phyloP scores from a whole-genome alignment of 345 rosid species.

The Dimocarpus longan region DNA sequence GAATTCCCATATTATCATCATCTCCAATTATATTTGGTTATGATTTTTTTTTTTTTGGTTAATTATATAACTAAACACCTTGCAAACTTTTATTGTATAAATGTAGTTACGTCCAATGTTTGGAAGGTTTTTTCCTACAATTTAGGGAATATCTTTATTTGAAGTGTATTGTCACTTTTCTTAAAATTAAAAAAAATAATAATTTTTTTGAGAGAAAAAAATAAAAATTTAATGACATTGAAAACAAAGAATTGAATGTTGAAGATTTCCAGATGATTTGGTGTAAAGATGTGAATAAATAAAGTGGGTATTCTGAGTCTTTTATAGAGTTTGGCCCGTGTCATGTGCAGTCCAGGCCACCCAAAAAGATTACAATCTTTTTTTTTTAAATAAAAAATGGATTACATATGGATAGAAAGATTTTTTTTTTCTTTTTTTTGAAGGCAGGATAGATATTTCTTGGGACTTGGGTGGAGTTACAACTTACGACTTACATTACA shows the following conservation, averaged over 20 bases:
- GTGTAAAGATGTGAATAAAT: background rate
- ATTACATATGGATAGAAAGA: too few species aligned
- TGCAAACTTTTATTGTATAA: too few species aligned
- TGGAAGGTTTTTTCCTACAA: background rate
- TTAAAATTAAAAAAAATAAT: too few species aligned
- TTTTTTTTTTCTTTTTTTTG: too few species aligned
- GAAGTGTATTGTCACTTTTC: background rate
- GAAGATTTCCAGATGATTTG: background rate
- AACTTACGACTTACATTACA: background rate
- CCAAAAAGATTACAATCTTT: background rate
- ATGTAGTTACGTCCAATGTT: too few species aligned
- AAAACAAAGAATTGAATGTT: background rate
- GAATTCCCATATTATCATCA: background rate
- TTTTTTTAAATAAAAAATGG: too few species aligned
- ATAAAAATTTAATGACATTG: background rate
- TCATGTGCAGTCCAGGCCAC: conserved; percentile 1
- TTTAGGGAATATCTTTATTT: background rate
- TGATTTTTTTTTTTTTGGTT: too few species aligned
- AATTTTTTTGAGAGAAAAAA: too few species aligned
- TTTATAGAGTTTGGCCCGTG: background rate
- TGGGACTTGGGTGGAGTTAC: background rate
- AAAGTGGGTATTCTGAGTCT: background rate
- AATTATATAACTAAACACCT: too few species aligned
- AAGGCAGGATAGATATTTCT: background rate
- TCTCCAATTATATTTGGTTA: background rate